Conservation (phyloP, 169 alveolate genomes). For the Theileria annulata region DNA sequence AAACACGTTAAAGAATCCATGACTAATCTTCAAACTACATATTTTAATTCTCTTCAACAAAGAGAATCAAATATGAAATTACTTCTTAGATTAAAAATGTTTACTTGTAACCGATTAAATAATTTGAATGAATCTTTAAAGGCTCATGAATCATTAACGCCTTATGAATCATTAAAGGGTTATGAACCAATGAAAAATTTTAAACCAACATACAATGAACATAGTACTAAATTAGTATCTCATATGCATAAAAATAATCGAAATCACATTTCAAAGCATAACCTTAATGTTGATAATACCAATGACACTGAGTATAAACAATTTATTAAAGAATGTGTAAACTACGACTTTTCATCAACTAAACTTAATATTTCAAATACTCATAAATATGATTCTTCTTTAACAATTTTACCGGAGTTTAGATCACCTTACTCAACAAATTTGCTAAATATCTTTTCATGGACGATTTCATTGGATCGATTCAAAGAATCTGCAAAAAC, state of each 20-base stretch:
- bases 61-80: slow-evolving; percentile 54
- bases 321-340: background rate
- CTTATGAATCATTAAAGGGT: background rate
- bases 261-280: background rate
- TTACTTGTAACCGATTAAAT: slow-evolving; percentile 4
- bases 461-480: slow-evolving; percentile 18
- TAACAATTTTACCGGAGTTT: background rate
- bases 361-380: background rate
- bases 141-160: background rate
- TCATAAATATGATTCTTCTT: background rate
- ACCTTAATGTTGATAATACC: background rate
- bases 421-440: slow-evolving; percentile 19
- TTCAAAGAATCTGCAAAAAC: slow-evolving; percentile 29
- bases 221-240: slow-evolving; percentile 1
- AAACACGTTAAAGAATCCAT: slow-evolving; percentile 40
- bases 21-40: slow-evolving; percentile 32
- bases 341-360: background rate
- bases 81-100: slow-evolving; percentile 62
- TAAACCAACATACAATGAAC: background rate
- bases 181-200: background rate
- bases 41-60: slow-evolving; percentile 48
- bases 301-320: background rate
- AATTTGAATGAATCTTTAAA: background rate
- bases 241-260: background rate
- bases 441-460: slow-evolving; percentile 20